Base-by-base conservation (phyloP, 2,329 filamentous ascomycete genomes). In the Phialemonium atrogriseum region DNA sequence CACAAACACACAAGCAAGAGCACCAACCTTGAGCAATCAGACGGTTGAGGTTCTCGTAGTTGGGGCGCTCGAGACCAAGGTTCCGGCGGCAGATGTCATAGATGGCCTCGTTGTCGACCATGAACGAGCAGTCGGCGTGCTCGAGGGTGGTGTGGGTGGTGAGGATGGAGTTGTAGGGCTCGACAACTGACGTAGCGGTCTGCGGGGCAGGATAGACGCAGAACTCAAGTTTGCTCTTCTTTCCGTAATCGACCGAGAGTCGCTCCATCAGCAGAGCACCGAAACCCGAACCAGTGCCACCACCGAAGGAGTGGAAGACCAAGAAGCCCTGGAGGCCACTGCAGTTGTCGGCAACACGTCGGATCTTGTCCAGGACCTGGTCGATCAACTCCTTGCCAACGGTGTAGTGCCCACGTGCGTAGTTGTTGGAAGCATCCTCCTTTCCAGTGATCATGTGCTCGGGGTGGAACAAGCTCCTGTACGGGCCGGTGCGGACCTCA, bases 151-250 rank as follows among this genome's bases (percentile, higher is more conserved):
- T 96, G 78, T 98, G 91, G 43, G 91, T 96, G 51, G 91, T 95
- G 48, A 98, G 80, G 59, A 96, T 95, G 32, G 91, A 95, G 79
- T 98, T 98, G 80, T 98, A 98, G 39, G 91, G 91, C 79, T 98
- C 91, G 45, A 98, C 91, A 40, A 98, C 89, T 26, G 91, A 93
- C 54, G 89, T 95, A 49, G 89, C 86, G 48, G 91, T 91, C 71
- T 94, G 88, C 39, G 91, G 91, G 49, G 91, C 88, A 55, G 91
- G 91, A 73, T 98, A 98, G 56, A 98, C 88, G 56, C 87, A 94
- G 76, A 98, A 98, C 68, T 98, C 91, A 44, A 98, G 78, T 81
- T 98, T 98, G 77, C 84, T 93, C 82, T 98, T 98, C 82, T 98
- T 98, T 73, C 91, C 89, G 59, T 95, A 98, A 69, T 98, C 91